Evolutionary conservation across 192 early-diverging fungal species (phyloP), one percentile per base, ranked within the genome.

Genomic region (Cladochytrium replicatum): DNA sequence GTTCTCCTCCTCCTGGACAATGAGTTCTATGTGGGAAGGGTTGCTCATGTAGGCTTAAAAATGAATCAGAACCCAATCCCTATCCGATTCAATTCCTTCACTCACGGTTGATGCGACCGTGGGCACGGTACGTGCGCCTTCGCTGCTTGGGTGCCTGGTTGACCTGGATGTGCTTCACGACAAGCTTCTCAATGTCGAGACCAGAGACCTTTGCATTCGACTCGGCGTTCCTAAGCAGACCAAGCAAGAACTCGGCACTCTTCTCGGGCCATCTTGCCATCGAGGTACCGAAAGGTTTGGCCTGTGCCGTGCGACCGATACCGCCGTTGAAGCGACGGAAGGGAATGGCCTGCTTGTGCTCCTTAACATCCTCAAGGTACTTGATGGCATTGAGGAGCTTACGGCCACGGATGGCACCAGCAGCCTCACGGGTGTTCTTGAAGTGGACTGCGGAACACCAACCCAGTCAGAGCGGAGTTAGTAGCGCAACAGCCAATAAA

Each of bases 401-500:
- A 76, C 85, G 68, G 64, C 94, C 94, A 57, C 82, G 78, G 73
- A 98, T 85, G 66, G 89, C 86, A 63, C 75, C 80, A 64, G 92
- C 92, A 50, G 88, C 78, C 75, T 98, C 94, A 59, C 87, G 91
- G 40, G 94, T 94, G 85, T 98, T 98, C 84, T 98, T 94, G 84
- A 93, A 95, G 56, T 69, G 67, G 45, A 68, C 61, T n/a, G 29
- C n/a, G 27, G 31, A n/a, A 38, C 21, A 22, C 4, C 6, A 1
- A 26, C 29, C 4, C 28, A 7, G 15, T 1, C 4, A 50, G 2
- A 66, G 30, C 17, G 40, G 15, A 31, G 37, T 9, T 54, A 11
- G 0, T 26, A 9, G 0, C 8, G 13, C 6, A 15, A 15, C 7
- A 0, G 19, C 19, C 6, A 4, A 23, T 28, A 48, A 46, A 43